Evolutionary conservation across 306 rosid genomes (phyloP).

Genomic region (Cucurbita moschata): DNA sequence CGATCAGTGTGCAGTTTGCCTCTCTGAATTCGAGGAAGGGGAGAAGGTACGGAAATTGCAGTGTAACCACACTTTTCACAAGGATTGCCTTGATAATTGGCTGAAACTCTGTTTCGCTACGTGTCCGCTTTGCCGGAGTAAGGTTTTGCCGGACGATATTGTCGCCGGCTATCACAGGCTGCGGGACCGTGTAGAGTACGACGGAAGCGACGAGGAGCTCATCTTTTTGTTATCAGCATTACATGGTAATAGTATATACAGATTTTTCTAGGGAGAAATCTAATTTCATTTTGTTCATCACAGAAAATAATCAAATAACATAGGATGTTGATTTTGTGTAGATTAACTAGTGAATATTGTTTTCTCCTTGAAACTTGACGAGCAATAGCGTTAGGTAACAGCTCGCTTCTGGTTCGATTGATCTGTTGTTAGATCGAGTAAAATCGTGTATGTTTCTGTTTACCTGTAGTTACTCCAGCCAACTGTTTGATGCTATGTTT

Average conservation of each 20-base stretch:
- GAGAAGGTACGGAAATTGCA: constrained; percentile 49
- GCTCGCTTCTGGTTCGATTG: background rate
- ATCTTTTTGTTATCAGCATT: constrained; percentile 46
- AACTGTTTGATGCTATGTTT: constrained; percentile 1
- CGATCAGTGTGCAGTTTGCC: constrained; percentile 63
- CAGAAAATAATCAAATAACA: background rate
- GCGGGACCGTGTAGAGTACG: constrained; percentile 47
- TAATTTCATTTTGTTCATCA: background rate
- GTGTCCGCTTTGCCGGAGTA: constrained; percentile 78
- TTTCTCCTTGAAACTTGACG: background rate
- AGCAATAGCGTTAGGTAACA: background rate
- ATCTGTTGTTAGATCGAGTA: background rate
- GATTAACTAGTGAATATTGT: background rate
- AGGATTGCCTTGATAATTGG: constrained; percentile 77
- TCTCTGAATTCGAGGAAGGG: constrained; percentile 63
- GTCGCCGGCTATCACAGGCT: constrained; percentile 34
- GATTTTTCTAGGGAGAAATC: constrained; percentile 26
- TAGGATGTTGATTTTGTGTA: background rate
- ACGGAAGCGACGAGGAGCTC: constrained; percentile 38
- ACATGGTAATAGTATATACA: constrained; percentile 31
- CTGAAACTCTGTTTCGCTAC: constrained; percentile 56
- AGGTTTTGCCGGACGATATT: constrained; percentile 57
- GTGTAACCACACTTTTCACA: constrained; percentile 71
- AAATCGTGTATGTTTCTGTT: background rate
- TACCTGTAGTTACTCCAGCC: background rate